Conservation (phyloP, 2,329 filamentous ascomycete species). For the Camptophora hylomeconis region DNA sequence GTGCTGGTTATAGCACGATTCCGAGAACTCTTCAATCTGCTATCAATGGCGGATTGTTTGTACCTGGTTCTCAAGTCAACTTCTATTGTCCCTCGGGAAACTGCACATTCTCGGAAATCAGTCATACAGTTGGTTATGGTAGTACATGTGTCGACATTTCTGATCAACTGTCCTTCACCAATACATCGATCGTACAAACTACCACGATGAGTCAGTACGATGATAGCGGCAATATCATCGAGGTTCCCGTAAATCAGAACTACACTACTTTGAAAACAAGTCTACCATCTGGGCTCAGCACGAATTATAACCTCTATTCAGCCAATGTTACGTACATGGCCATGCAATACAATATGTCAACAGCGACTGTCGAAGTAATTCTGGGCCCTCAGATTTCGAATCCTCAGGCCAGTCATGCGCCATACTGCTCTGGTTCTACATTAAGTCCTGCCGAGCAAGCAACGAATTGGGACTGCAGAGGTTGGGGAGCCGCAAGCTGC, state of each 20-base stretch:
- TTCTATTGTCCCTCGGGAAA: constrained; percentile 1
- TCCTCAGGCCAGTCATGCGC: too few species aligned
- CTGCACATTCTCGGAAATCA: not conserved
- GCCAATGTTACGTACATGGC: not conserved
- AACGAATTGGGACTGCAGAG: not conserved
- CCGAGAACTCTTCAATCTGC: not conserved
- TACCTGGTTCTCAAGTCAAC: not conserved
- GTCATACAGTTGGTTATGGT: too few species aligned
- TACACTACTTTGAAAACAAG: too few species aligned
- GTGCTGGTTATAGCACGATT: not conserved
- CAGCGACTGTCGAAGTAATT: too few species aligned
- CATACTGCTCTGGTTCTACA: too few species aligned
- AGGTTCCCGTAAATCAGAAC: too few species aligned
- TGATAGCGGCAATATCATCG: too few species aligned
- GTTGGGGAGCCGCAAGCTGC: not conserved
- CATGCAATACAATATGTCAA: not conserved
- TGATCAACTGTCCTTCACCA: too few species aligned
- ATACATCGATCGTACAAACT: too few species aligned
- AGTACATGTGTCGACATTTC: too few species aligned
- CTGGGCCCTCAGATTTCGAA: too few species aligned
- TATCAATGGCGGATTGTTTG: not conserved
- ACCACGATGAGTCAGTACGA: too few species aligned
- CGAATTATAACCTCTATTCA: not conserved
- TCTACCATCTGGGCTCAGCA: not conserved
- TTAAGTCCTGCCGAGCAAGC: not conserved